These are phyloP conservation scores for Boletus coccyginus DNA, from an alignment of 768 basidiomycete species.

Conservation along the genomic window DNA sequence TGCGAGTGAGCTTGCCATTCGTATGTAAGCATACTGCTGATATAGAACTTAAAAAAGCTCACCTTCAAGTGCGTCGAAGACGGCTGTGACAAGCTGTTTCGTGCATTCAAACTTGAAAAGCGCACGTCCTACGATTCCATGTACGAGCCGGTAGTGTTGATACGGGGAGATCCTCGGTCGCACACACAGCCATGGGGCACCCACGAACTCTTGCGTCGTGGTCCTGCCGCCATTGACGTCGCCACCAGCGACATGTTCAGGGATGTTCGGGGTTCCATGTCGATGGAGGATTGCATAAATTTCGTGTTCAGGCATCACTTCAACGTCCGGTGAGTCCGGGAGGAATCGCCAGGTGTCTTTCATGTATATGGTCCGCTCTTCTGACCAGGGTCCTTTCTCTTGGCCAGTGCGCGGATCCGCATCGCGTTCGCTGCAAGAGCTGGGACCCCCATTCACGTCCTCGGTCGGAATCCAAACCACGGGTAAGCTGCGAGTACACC, in stretches of 20 bases:
- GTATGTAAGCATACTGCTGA: background rate
- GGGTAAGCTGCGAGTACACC: conserved; percentile 1
- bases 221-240: background rate
- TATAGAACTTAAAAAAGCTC: no score
- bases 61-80: background rate
- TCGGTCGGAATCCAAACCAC: background rate
- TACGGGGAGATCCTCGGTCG: background rate
- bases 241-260: background rate
- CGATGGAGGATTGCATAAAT: background rate
- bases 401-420: background rate
- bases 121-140: background rate
- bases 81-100: background rate
- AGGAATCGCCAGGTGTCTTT: conserved; percentile 7
- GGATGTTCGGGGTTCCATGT: background rate
- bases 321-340: background rate
- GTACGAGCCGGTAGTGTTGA: conserved; percentile 2
- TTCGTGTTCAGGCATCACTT: no score
- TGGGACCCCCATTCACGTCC: background rate
- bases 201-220: background rate
- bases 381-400: background rate
- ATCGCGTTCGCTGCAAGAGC: no score
- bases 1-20: conserved; percentile 15
- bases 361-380: background rate
- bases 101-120: background rate
- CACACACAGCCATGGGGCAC: background rate